Base-by-base conservation (phyloP, 768 basidiomycete species). In the Suillus americanus region DNA sequence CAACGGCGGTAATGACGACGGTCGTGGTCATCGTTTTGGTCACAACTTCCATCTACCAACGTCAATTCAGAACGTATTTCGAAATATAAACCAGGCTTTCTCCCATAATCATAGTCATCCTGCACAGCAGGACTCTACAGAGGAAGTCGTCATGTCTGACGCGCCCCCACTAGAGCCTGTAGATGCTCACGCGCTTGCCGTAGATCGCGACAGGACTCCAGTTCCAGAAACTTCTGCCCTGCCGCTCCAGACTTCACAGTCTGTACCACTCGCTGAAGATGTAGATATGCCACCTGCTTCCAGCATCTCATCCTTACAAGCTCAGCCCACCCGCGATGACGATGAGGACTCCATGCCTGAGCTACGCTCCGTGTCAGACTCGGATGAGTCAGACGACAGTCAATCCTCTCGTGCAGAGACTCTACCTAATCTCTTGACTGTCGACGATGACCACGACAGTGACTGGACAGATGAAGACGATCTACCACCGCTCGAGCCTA, bases 321-420 rank as follows among this genome's bases (percentile, higher is more conserved):
- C 18, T 20, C 20, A 35, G 41, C 62, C 33, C 56, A 63, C 3
- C 7, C 68, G 2, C 13, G 70, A 76, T 33, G 76, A 78, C 40
- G 77, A 77, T 45, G 75, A 77, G 35, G 78, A 77, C 61, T 78
- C 75, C 14, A 79, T 84, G 78, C 83, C 83, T 13, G 77, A 73
- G 0, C 72, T 83, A 25, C 77, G 76, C 61, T 74, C 79, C 5
- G 69, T 81, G 6, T 74, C 78, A 13, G 76, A 80, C 65, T 79
- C 78, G 25, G 77, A 77, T 30, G 75, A 73, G 33, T 78, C 78
- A 20, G 73, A 75, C 3, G 66, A 69, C 20, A 70, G 74, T 30
- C 73, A 77, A 60, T 65, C 71, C 48, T 60, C 74, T 53, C 71
- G 76, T 62, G 70, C 75, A 30, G 73, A 79, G 53, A 74, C 75